Percentiles rank a stretch among this genome's conserved stretches.
These are phyloP conservation scores for Phytophthora fragariae DNA, from an alignment of 352 stramenopile species.

Conservation along the genomic window DNA sequence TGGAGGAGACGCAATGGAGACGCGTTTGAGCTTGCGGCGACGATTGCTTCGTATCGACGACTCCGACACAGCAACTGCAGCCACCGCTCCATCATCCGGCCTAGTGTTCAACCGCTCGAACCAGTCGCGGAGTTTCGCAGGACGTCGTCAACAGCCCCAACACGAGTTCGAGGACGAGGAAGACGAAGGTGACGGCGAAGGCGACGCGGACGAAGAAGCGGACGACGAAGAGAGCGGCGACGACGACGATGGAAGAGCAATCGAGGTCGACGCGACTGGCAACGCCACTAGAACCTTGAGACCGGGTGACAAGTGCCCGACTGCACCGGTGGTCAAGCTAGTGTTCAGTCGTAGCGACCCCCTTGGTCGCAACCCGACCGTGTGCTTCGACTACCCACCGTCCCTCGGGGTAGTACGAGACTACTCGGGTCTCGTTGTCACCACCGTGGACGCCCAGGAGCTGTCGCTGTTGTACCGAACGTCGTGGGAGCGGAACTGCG, in stretches of 20 bases:
- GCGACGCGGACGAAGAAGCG: conserved; percentile 59
- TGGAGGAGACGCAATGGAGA: conserved; percentile 28
- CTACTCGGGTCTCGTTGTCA: conserved; percentile 41
- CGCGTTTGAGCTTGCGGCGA: conserved; percentile 32
- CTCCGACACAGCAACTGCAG: background rate
- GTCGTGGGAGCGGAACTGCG: conserved; percentile 93
- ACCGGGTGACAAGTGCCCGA: conserved; percentile 46
- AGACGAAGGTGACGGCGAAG: conserved; percentile 31
- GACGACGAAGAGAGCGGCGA: conserved; percentile 54
- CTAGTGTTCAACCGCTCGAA: conserved; percentile 3
- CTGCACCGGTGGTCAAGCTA: conserved; percentile 53
- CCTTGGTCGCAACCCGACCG: conserved; percentile 57
- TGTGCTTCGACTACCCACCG: conserved; percentile 92
- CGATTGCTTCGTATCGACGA: conserved; percentile 49
- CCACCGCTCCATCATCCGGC: background rate
- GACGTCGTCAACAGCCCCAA: conserved; percentile 17
- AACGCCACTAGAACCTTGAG: conserved; percentile 10
- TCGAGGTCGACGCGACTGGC: background rate
- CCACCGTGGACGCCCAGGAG: conserved; percentile 51
- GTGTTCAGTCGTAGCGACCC: conserved; percentile 61
- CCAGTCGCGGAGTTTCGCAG: conserved; percentile 4
- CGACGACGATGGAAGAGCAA: conserved; percentile 23
- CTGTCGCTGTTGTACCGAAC: conserved; percentile 78
- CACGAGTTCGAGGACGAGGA: conserved; percentile 37
- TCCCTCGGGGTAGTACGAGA: conserved; percentile 62